A percentile compares a stretch with the other conserved stretches of the same genome.
These are phyloP conservation scores for Alisma plantagoaquatica DNA, from an alignment of 106 monocot species.

Conservation along the genomic window DNA sequence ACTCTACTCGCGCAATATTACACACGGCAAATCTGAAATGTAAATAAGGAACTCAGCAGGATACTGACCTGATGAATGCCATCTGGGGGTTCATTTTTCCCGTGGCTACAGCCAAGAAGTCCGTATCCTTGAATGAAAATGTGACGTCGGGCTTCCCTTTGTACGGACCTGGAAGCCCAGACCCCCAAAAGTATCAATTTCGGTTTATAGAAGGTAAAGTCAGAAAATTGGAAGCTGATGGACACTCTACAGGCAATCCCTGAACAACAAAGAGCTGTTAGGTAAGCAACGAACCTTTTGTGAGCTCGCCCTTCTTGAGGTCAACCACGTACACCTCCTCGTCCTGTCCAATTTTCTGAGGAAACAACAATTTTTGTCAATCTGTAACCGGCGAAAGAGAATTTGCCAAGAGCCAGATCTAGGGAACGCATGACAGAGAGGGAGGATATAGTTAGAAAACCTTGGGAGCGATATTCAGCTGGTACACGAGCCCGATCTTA, in stretches of 20 bases:
- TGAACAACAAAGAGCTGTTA: too few relatives aligned
- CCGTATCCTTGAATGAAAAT: constrained; percentile 78
- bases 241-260: too few relatives aligned
- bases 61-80: constrained; percentile 67
- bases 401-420: not conserved
- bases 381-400: too few relatives aligned
- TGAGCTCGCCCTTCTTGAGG: constrained; percentile 84
- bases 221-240: too few relatives aligned
- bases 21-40: not conserved
- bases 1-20: not conserved
- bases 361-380: not conserved
- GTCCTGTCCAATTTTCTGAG: constrained; percentile 79
- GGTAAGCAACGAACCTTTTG: constrained; percentile 65
- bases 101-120: constrained; percentile 66
- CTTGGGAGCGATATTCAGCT: constrained; percentile 75
- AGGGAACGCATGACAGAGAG: not conserved
- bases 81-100: constrained; percentile 98
- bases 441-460: constrained; percentile 15
- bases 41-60: not conserved
- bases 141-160: constrained; percentile 87
- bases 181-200: too few relatives aligned
- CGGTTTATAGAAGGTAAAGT: too few relatives aligned
- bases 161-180: constrained; percentile 45
- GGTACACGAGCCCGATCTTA: constrained; percentile 77
- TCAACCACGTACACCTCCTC: constrained; percentile 95